Percentiles rank a stretch among this genome's conserved stretches.
Conservation (phyloP, 2,329 filamentous ascomycete genomes). For the Penicillium sp. region DNA sequence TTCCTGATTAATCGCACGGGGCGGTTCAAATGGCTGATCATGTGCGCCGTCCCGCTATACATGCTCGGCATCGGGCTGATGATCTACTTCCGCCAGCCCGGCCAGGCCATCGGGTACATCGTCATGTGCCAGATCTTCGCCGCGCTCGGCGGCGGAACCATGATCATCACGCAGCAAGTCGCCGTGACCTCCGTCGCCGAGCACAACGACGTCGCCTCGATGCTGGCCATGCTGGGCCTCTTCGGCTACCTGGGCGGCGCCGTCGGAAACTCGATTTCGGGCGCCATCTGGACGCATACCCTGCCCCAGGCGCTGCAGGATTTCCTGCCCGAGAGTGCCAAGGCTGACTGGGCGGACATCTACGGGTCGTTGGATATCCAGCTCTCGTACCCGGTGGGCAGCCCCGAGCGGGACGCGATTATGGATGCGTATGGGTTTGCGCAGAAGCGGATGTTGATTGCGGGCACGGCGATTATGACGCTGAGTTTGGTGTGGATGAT, state of each 20-base stretch:
- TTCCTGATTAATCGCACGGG: conserved; percentile 56
- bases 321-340: conserved; percentile 7
- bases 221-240: conserved; percentile 61
- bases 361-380: conserved; percentile 19
- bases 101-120: conserved; percentile 57
- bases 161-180: conserved; percentile 61
- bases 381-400: conserved; percentile 43
- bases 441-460: conserved; percentile 59
- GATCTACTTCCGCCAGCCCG: conserved; percentile 59
- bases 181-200: conserved; percentile 59
- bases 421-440: conserved; percentile 63
- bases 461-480: conserved; percentile 51
- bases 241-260: conserved; percentile 60
- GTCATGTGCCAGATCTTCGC: conserved; percentile 66
- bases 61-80: conserved; percentile 61
- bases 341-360: conserved; percentile 14
- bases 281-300: conserved; percentile 65
- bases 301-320: conserved; percentile 53
- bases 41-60: conserved; percentile 59
- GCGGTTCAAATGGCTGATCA: conserved; percentile 60
- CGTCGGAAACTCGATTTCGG: conserved; percentile 60
- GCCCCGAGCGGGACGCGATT: conserved; percentile 59
- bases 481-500: conserved; percentile 51
- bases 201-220: conserved; percentile 62
- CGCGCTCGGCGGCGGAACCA: conserved; percentile 58